phyloP scores from a whole-genome alignment of 1,284 basidiomycete genomes.

The Rhodotorula sp. region DNA sequence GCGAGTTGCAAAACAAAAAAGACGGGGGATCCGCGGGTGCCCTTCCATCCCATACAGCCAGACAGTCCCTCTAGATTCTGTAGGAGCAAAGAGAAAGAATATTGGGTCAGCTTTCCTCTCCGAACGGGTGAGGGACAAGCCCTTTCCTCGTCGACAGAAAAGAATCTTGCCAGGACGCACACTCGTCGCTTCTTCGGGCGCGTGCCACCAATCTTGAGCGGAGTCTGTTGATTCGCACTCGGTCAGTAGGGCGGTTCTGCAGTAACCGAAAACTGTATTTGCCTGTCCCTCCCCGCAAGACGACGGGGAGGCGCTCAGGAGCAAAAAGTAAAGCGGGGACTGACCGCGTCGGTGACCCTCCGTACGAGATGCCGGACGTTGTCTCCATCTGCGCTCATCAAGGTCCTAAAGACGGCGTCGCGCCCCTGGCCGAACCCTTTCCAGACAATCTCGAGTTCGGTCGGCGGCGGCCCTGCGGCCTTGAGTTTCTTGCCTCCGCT shows the following conservation, averaged over 20 bases:
- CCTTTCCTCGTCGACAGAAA: neutral
- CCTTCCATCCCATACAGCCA: no score
- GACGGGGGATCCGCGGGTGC: no score
- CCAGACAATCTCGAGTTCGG: slow-evolving; percentile 49
- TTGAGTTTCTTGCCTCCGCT: slow-evolving; percentile 32
- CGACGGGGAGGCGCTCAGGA: no score
- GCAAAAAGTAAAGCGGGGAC: neutral
- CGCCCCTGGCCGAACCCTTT: slow-evolving; percentile 53
- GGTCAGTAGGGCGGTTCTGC: neutral
- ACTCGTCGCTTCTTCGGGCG: slow-evolving; percentile 52
- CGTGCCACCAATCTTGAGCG: slow-evolving; percentile 52
- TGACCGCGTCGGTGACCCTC: slow-evolving; percentile 49
- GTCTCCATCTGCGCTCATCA: slow-evolving; percentile 49
- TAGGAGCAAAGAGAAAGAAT: no score
- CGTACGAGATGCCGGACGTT: slow-evolving; percentile 45
- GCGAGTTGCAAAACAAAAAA: no score
- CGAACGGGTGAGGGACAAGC: no score
- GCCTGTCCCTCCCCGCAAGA: no score
- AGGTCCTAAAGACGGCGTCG: slow-evolving; percentile 50
- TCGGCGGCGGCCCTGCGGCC: slow-evolving; percentile 43
- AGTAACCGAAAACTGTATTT: neutral
- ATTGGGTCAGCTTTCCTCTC: neutral
- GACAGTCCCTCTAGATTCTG: no score
- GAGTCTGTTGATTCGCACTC: slow-evolving; percentile 40
- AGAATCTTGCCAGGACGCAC: slow-evolving; percentile 13